A percentile compares a stretch with the other conserved stretches of the same genome.
Evolutionary conservation across 2,329 filamentous ascomycete genomes (phyloP).

Genomic region (Colletotrichum musae): DNA sequence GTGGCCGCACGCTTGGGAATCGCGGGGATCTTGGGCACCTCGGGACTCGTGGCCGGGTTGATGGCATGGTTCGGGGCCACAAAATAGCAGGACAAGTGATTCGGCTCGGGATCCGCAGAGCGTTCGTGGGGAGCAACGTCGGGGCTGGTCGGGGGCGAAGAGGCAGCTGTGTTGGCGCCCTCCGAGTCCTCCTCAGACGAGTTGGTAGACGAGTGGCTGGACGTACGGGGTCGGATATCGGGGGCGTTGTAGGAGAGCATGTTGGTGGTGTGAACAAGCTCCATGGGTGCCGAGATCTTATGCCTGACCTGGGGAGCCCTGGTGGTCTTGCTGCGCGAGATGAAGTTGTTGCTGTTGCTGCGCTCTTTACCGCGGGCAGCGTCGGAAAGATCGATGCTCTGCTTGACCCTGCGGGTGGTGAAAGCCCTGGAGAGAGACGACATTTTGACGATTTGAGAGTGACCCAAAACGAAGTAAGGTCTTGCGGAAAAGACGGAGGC

Average conservation of each 20-base stretch:
- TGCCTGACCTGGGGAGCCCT: constrained; percentile 66
- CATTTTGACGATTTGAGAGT: constrained; percentile 49
- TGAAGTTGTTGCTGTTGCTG: constrained; percentile 43
- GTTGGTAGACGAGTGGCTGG: constrained; percentile 66
- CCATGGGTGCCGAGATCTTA: constrained; percentile 90
- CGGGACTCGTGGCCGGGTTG: constrained; percentile 57
- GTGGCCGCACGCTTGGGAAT: constrained; percentile 86
- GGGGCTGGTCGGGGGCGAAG: constrained; percentile 78
- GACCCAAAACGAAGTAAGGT: not conserved
- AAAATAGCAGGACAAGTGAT: constrained; percentile 79
- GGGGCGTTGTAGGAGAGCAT: constrained; percentile 96
- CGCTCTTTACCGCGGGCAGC: constrained; percentile 44
- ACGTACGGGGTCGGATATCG: constrained; percentile 73
- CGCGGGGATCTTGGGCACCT: constrained; percentile 68
- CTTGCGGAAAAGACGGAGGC: not conserved
- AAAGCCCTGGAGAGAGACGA: constrained; percentile 80
- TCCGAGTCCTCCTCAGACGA: constrained; percentile 83
- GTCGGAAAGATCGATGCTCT: constrained; percentile 63
- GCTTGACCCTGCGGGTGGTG: constrained; percentile 77
- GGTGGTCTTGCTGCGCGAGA: constrained; percentile 66
- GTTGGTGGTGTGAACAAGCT: constrained; percentile 94
- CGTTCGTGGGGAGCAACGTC: constrained; percentile 72
- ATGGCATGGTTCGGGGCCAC: constrained; percentile 65
- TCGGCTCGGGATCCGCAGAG: constrained; percentile 70
- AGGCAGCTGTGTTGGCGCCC: constrained; percentile 65